Evolutionary conservation across 75 land plant species (phyloP), one percentile per base, ranked within the genome.

Genomic region (Picea sitchensis): DNA sequence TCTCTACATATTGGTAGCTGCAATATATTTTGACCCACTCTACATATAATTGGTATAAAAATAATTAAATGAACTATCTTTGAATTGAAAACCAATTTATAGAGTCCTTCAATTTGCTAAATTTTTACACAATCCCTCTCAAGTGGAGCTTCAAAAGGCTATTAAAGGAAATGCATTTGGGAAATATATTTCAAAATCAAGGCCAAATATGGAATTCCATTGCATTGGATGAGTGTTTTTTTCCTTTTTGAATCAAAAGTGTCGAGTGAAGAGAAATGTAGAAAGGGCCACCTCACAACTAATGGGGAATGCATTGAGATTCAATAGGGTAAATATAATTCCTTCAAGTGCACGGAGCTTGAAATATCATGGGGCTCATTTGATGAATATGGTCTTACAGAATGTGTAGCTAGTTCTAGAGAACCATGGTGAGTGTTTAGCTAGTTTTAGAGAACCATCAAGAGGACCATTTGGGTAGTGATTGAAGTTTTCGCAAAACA

Each of bases 321-420:
- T 87, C 81, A 88, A 76, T 81, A 90, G 87, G 41, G 89, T 93
- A 11, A 88, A 86, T 78, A 90, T 96, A 60, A 98, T 98, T n/a
- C 99, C 99, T 17, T 98, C 99, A 1, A 95, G 99, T 84, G 88
- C 81, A 86, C 95, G 77, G 98, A 97, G 41, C 86, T 98, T 58
- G 99, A 98, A 61, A 98, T 87, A 67, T 98, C 99, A 17, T 83
- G 89, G 71, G 98, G 98, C 18, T 95, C 96, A 47, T 84, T 98
- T 26, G 98, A 98, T 57, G 99, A 96, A 64, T 98, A 91, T 5
- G 64, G 82, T 14, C 73, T 87, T 26, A 21, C 80, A 3, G 93
- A 92, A 31, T 78, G 78, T 63, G 73, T 83, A 31, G 77, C 82
- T 56, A 61, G 41, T 73, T 51, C 77, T 61, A 85, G 90, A 58